These are phyloP conservation scores for Castanea sativa DNA, from an alignment of 306 rosid species.

Conservation along the genomic window DNA sequence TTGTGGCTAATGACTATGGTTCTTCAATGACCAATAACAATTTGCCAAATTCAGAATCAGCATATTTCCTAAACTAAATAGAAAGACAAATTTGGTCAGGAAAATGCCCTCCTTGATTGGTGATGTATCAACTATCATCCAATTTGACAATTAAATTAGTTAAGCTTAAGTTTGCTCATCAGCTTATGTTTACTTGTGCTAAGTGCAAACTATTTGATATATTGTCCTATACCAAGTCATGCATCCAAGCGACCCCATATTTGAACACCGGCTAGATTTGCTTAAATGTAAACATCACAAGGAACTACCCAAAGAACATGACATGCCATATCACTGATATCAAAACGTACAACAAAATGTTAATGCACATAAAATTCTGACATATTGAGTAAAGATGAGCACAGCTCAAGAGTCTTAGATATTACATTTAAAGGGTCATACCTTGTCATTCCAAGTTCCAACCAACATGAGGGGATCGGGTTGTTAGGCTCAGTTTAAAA, in stretches of 20 bases:
- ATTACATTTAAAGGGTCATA: slow-evolving; percentile 22
- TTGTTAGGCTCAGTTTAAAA: no score
- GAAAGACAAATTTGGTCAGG: not conserved
- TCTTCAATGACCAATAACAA: no score
- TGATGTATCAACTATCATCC: not conserved
- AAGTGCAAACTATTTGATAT: no score
- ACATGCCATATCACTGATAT: not conserved
- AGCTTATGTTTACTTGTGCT: not conserved
- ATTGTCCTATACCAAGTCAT: slow-evolving; percentile 67
- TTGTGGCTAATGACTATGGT: no score
- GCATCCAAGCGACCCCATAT: slow-evolving; percentile 80
- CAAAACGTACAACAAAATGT: not conserved
- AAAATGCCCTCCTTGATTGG: not conserved
- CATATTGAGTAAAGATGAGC: not conserved
- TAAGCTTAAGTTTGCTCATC: not conserved
- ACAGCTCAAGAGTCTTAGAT: not conserved
- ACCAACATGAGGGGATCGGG: slow-evolving; percentile 46
- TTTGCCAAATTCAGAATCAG: not conserved
- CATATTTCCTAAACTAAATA: not conserved
- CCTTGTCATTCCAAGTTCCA: slow-evolving; percentile 87
- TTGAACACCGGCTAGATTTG: slow-evolving; percentile 57
- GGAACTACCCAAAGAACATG: not conserved
- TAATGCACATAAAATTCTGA: not conserved
- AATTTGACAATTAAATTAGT: not conserved
- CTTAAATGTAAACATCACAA: slow-evolving; percentile 7